Evolutionary conservation across 768 basidiomycete genomes (phyloP), one percentile per base, ranked within the genome.

Genomic region (Macrolepiota albuminosa): DNA sequence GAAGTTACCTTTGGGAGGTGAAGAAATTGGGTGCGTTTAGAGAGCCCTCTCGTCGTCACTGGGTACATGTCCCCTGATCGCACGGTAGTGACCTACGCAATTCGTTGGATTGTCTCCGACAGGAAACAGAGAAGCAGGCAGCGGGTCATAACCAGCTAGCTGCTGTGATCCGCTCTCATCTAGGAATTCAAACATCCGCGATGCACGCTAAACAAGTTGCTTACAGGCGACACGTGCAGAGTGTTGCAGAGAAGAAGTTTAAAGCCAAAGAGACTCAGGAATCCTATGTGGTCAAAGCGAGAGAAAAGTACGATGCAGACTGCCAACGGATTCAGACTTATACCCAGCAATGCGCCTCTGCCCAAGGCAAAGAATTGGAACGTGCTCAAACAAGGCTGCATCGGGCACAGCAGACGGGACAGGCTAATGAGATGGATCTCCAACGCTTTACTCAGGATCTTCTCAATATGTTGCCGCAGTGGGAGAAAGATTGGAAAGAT

Each of bases 401-500:
- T 62, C 82, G 89, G 43, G 89, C 90, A 39, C 86, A 90, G 64
- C 88, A 91, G 74, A 95, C 93, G 0, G 91, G 95, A 18, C 86
- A 89, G 61, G 84, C 85, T 13, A 98, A 98, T 69, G 95, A 98
- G 73, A 84, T 87, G 62, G 96, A 99, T 67, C 95, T 91, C 68
- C 81, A 81, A 24, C 88, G 87, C 66, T 95, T 95, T 68, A 84
- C 89, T 3, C 81, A 82, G 58, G 87, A 85, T 0, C 73, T 97
- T 39, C 78, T 84, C 64, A 89, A 93, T 53, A 86, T 91, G 48
- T 75, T 84, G 55, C 80, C 77, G 26, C 85, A 85, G 64, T 98
- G 95, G 96, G 95, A 98, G 70, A 77, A 79, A 61, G 89, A 95
- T 54, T 99, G 95, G 95, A 95, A 92, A 73, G 79, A 78, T 13